Percentiles rank a stretch among this genome's conserved stretches.
Conservation (phyloP, 306 rosid genomes). For the Cicer yamashitae region DNA sequence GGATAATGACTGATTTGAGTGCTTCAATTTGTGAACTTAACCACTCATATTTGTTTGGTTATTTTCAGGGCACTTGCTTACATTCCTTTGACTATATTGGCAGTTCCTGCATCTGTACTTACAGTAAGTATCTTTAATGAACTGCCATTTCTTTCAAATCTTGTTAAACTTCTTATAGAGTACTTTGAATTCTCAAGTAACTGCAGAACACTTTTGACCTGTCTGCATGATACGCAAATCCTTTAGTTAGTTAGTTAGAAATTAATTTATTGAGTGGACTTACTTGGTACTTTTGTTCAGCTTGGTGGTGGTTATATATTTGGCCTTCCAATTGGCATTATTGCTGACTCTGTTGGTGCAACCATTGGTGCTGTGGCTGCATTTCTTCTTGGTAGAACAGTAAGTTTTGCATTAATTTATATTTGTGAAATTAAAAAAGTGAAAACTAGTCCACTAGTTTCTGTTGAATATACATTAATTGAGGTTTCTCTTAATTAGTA, state of each 20-base stretch:
- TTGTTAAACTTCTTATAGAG: constrained; percentile 8
- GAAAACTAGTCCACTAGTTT: neutral
- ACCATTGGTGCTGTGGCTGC: constrained; percentile 88
- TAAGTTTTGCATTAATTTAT: constrained; percentile 43
- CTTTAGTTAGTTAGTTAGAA: neutral
- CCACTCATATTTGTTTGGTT: constrained; percentile 26
- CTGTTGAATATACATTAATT: constrained; percentile 6
- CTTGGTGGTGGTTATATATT: constrained; percentile 96
- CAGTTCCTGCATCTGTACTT: constrained; percentile 91
- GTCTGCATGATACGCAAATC: neutral
- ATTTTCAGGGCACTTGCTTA: constrained; percentile 79
- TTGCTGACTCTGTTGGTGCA: constrained; percentile 90
- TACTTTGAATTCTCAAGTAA: neutral
- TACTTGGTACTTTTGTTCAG: constrained; percentile 54
- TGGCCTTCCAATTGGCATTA: constrained; percentile 78
- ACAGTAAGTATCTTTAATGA: constrained; percentile 63
- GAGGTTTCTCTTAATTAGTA: constrained; percentile 5
- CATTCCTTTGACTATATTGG: constrained; percentile 86
- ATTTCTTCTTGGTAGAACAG: constrained; percentile 89
- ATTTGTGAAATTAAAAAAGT: neutral
- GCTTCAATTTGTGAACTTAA: constrained; percentile 22
- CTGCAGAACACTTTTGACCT: neutral
- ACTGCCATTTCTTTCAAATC: constrained; percentile 2
- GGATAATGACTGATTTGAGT: constrained; percentile 6
- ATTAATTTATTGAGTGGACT: neutral